These are phyloP conservation scores for Leccinum pachyderme DNA, from an alignment of 1,284 basidiomycete species.

Conservation along the genomic window DNA sequence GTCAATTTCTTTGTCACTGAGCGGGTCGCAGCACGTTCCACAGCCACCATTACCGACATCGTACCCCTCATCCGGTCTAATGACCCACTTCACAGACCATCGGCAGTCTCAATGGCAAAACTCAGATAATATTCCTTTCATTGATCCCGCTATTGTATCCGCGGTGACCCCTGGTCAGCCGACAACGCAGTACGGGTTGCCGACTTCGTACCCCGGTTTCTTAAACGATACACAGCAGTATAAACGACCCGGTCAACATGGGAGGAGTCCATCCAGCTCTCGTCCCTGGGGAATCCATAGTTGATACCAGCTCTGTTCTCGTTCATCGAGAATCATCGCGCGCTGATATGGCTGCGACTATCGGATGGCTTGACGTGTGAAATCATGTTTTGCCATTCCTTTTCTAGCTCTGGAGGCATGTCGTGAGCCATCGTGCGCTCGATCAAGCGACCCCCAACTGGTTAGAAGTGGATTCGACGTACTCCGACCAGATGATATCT, in stretches of 20 bases:
- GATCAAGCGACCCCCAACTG: constrained; percentile 2
- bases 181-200: constrained; percentile 5
- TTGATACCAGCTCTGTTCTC: constrained; percentile 13
- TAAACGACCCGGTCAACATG: constrained; percentile 18
- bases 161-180: neutral
- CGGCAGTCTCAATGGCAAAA: constrained; percentile 16
- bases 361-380: constrained; percentile 10
- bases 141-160: constrained; percentile 27
- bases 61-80: constrained; percentile 7
- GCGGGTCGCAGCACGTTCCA: constrained; percentile 9
- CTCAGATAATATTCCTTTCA: constrained; percentile 10
- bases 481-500: constrained; percentile 7
- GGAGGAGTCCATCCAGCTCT: constrained; percentile 20
- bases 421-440: constrained; percentile 6
- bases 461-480: neutral
- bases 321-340: neutral
- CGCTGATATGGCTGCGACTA: constrained; percentile 5
- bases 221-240: constrained; percentile 16
- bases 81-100: constrained; percentile 15
- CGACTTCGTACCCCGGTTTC: constrained; percentile 8
- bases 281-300: constrained; percentile 28
- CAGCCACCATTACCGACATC: constrained; percentile 15
- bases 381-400: constrained; percentile 5
- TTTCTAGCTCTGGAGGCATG: constrained; percentile 1
- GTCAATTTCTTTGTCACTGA: constrained; percentile 13